Evolutionary conservation across 331 rosid species (phyloP), one percentile per base, ranked within the genome.

Genomic region (Malus hybrid): DNA sequence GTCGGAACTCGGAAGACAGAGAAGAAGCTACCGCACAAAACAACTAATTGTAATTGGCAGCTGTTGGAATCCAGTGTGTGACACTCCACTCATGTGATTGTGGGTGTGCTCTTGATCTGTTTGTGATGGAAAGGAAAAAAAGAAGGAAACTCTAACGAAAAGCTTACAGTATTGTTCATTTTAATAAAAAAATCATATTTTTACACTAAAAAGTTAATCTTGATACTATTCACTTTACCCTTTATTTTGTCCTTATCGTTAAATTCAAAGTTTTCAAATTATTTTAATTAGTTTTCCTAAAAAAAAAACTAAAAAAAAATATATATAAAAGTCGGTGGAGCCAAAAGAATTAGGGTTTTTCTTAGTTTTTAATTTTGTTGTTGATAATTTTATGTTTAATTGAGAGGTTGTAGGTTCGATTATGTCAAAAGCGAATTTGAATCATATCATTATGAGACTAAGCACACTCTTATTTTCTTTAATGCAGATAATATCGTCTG

Each of bases 81-180:
- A 24, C 24, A 24, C 24, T 24, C 24, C 24, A 24, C 24, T 39
- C 67, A 55, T 29, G 36, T 32, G 34, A 52, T 34, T 20, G 83
- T 83, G 85, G 81, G 78, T 82, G 78, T 70, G 86, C 78, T 71
- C 74, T 69, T 75, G 78, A 46, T 34, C 78, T 81, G 24, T 76
- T 24, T 19, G 53, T 20, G 55, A 39, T 58, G 64, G 55, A 33
- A 46, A 75, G 24, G 1, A 24, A 24, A 22, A 24, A 24, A 24
- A 24, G 24, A 24, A 24, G 24, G 1, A 50, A 74, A 50, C 46
- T 12, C 13, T 39, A 39, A 39, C 1, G 24, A 24, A 24, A 24
- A 24, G 24, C 24, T 24, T 24, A 24, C 24, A 24, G 24, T 24
- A 24, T 24, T 24, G 1, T 24, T 24, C 24, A 24, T 24, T 24